phyloP scores from a whole-genome alignment of 2,329 filamentous ascomycete species.

The Didymella lethalis region DNA sequence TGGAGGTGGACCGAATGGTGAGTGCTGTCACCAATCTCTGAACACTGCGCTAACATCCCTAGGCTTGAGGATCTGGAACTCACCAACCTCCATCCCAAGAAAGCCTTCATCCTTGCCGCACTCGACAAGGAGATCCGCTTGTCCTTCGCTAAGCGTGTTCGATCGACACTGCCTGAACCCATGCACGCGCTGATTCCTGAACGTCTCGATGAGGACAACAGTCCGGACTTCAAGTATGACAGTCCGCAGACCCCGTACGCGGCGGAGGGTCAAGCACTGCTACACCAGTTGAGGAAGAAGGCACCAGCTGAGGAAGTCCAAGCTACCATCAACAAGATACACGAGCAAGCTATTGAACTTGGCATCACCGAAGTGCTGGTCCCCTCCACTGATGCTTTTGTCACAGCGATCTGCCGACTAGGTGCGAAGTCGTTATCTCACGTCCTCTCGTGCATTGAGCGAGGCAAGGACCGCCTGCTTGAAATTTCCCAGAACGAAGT shows the following conservation, averaged over 20 bases:
- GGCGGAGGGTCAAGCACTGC: constrained; percentile 82
- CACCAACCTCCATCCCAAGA: constrained; percentile 80
- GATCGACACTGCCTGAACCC: constrained; percentile 85
- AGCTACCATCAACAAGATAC: constrained; percentile 78
- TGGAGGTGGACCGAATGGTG: constrained; percentile 99
- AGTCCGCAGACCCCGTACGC: constrained; percentile 82
- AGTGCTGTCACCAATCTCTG: constrained; percentile 32
- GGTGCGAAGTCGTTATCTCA: constrained; percentile 96
- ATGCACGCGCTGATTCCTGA: constrained; percentile 83
- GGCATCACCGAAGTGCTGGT: constrained; percentile 78
- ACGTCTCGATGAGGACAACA: constrained; percentile 93
- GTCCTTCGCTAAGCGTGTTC: constrained; percentile 95
- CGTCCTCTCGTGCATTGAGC: constrained; percentile 93
- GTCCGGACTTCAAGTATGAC: constrained; percentile 90
- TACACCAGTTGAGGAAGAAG: constrained; percentile 81
- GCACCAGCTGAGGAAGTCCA: constrained; percentile 87
- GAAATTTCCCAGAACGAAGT: constrained; percentile 76
- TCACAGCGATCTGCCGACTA: constrained; percentile 91
- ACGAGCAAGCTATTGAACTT: constrained; percentile 75
- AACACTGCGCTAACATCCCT: constrained; percentile 20
- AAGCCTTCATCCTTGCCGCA: constrained; percentile 89
- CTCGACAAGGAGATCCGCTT: constrained; percentile 96
- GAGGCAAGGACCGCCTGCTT: constrained; percentile 87
- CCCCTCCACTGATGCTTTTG: constrained; percentile 89
- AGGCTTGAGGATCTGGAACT: constrained; percentile 82